Percentiles rank a stretch among this genome's conserved stretches.
phyloP scores from a whole-genome alignment of 108 stramenopile species.

The Pinguiococcus pyrenoidosus region DNA sequence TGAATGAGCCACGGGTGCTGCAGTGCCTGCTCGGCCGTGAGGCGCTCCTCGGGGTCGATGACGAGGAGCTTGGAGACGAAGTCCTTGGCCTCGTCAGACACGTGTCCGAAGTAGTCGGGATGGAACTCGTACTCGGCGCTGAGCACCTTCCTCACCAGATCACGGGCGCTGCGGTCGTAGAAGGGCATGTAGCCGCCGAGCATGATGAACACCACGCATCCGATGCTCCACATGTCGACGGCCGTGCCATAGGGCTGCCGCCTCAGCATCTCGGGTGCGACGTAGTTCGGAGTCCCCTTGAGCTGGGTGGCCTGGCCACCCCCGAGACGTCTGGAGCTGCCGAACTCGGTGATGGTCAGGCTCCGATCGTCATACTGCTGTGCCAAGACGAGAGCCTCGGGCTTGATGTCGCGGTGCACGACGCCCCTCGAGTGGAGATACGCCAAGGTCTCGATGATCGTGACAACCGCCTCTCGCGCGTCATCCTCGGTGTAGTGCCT shows the following conservation, averaged over 20 bases:
- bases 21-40: slow-evolving; percentile 68
- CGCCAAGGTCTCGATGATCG: neutral
- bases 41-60: slow-evolving; percentile 59
- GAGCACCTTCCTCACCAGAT: neutral
- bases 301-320: too few species aligned
- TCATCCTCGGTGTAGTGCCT: too few species aligned
- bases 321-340: too few species aligned
- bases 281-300: neutral
- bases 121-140: slow-evolving; percentile 38
- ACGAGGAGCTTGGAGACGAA: slow-evolving; percentile 67
- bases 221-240: slow-evolving; percentile 90
- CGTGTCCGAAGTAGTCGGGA: slow-evolving; percentile 40
- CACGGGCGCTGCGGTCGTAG: neutral
- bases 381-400: neutral
- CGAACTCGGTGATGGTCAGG: too few species aligned
- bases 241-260: slow-evolving; percentile 19
- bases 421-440: neutral
- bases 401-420: neutral
- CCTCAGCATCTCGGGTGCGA: neutral
- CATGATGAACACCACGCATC: slow-evolving; percentile 90
- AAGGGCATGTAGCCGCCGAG: slow-evolving; percentile 66
- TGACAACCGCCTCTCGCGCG: too few species aligned
- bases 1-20: slow-evolving; percentile 60
- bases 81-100: slow-evolving; percentile 59
- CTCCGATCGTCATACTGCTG: too few species aligned